Conservation (phyloP, 2,329 filamentous ascomycete genomes). For the Massarina eburnea region DNA sequence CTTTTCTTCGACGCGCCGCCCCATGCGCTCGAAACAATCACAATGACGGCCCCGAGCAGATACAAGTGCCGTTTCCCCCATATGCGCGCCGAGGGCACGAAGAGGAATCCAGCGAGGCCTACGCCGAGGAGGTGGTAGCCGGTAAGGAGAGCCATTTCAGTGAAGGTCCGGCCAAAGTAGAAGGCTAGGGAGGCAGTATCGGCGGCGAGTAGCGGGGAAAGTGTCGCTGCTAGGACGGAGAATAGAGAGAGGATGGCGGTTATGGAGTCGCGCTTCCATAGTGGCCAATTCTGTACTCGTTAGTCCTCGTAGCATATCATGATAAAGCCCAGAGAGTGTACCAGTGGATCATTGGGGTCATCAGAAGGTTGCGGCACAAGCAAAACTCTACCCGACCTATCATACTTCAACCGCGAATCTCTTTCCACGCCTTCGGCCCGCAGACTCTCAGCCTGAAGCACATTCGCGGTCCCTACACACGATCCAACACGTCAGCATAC, state of each 20-base stretch:
- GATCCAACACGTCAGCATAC: background rate
- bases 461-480: slow-evolving; percentile 45
- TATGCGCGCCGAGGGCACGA: slow-evolving; percentile 83
- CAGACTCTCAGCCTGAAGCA: slow-evolving; percentile 33
- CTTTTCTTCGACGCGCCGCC: slow-evolving; percentile 67
- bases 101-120: slow-evolving; percentile 77
- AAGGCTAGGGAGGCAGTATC: slow-evolving; percentile 78
- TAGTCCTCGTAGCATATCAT: background rate
- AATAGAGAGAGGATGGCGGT: slow-evolving; percentile 76
- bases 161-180: slow-evolving; percentile 67
- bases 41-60: slow-evolving; percentile 71
- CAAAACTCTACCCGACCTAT: slow-evolving; percentile 71
- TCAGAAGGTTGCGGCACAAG: slow-evolving; percentile 89
- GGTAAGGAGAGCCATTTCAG: slow-evolving; percentile 77
- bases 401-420: slow-evolving; percentile 66
- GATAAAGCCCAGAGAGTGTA: slow-evolving; percentile 40
- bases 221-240: slow-evolving; percentile 79
- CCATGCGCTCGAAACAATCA: slow-evolving; percentile 77
- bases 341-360: slow-evolving; percentile 85
- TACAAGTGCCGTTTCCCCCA: slow-evolving; percentile 94
- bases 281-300: slow-evolving; percentile 69
- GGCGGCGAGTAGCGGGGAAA: slow-evolving; percentile 84
- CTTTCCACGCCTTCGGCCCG: slow-evolving; percentile 21
- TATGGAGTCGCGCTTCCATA: slow-evolving; percentile 83
- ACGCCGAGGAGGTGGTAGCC: slow-evolving; percentile 86